phyloP scores from a whole-genome alignment of 306 rosid species.

The Mimosa bimucronata region DNA sequence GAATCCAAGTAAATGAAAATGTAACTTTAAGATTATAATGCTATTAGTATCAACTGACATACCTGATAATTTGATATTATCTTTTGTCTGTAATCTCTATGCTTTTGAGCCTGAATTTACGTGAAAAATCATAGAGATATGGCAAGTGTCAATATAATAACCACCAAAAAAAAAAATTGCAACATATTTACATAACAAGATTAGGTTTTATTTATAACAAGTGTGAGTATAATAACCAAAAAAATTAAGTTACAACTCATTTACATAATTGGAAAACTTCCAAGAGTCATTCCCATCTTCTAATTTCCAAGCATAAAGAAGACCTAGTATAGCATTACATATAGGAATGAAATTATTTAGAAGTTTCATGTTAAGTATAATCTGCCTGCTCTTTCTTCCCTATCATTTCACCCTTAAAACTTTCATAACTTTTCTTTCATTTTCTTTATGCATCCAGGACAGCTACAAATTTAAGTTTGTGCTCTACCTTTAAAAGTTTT shows the following conservation, averaged over 20 bases:
- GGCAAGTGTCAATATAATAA: neutral
- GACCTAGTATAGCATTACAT: constrained; percentile 1
- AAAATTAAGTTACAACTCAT: neutral
- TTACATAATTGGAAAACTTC: constrained; percentile 6
- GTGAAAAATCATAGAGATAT: constrained; percentile 29
- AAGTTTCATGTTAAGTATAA: neutral
- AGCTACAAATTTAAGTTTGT: neutral
- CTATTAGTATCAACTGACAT: constrained; percentile 23
- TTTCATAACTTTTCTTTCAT: neutral
- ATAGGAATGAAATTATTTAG: constrained; percentile 1
- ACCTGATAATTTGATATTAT: constrained; percentile 84
- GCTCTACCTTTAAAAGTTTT: neutral
- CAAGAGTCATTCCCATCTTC: constrained; percentile 28
- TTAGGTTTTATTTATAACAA: too few species aligned
- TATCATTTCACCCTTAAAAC: neutral
- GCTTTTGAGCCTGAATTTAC: constrained; percentile 70
- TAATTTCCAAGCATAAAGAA: neutral
- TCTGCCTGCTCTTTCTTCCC: constrained; percentile 1
- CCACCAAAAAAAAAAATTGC: neutral
- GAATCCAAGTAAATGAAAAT: constrained; percentile 21
- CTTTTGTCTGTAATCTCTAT: constrained; percentile 77
- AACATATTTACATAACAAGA: neutral
- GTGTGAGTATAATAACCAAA: too few species aligned
- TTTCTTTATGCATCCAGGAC: neutral
- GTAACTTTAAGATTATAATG: constrained; percentile 3